Evolutionary conservation across 1,139 yeast genomes (phyloP), one percentile per base, ranked within the genome.

Genomic region (Magnusiomyces sp.): DNA sequence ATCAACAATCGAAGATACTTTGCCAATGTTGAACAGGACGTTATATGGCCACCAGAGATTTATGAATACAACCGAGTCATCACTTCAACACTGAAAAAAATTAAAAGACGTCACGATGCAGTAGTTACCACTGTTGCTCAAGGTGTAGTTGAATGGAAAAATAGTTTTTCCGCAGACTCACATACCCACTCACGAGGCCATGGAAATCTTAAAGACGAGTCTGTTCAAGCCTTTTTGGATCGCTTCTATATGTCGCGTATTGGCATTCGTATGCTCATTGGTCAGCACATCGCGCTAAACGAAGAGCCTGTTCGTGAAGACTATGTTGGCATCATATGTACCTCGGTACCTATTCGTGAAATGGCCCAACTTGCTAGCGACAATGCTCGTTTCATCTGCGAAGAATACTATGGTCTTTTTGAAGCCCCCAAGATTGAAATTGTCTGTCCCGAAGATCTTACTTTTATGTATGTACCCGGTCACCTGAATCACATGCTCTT

Each of bases 101-200:
- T 88, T 65, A 88, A 88, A 62, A 78, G 77, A 59, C 73, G 96
- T 48, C 96, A 89, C 63, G 96, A 89, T 67, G 95, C 95, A 2
- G 90, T 95, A 0, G 96, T 89, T 11, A 85, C 95, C 10, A 88
- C 95, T 0, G 83, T 89, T 66, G 96, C 96, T 1, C 90, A 86
- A 60, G 96, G 96, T 17, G 95, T 88, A 9, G 81, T 83, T 60
- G 95, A 86, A 67, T 89, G 95, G 95, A 88, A 88, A 62, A 58
- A 60, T 6, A 33, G 16, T 50, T 47, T 63, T 66, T 59, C 53
- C 74, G 71, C 56, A 74, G 72, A 59, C 13, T n/a, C 45, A 17
- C 19, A 27, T 20, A 4, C 29, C 11, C 29, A 4, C 7, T 14
- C 11, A 6, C 9, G 23, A 5, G 37, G 38, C 17, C 40, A 42